Conservation (phyloP, 345 rosid species). For the Anacardium occidentale region DNA sequence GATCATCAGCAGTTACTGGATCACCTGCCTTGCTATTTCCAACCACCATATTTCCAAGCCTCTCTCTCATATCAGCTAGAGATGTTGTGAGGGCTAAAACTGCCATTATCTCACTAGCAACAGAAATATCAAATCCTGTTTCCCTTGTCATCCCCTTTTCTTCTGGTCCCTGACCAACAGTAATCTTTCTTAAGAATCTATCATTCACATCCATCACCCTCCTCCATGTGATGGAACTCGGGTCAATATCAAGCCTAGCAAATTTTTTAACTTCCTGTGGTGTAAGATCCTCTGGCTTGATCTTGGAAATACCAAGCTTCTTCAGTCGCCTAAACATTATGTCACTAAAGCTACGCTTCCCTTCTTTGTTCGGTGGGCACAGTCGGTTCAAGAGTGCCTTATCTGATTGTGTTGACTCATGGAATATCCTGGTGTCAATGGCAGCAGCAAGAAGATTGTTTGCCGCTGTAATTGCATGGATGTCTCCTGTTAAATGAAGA, state of each 20-base stretch:
- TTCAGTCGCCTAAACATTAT: constrained; percentile 85
- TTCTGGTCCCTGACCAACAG: constrained; percentile 93
- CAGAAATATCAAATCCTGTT: constrained; percentile 94
- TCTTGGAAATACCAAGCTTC: constrained; percentile 85
- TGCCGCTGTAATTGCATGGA: constrained; percentile 98
- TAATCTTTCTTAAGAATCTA: constrained; percentile 86
- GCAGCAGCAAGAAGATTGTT: constrained; percentile 99
- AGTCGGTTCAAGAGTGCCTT: constrained; percentile 91
- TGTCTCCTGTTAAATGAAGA: constrained; percentile 96
- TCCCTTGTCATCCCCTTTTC: constrained; percentile 97
- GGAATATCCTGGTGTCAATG: constrained; percentile 93
- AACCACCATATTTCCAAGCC: constrained; percentile 95
- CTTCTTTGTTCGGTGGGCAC: constrained; percentile 87
- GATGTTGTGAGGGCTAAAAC: constrained; percentile 96
- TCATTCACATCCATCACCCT: constrained; percentile 99
- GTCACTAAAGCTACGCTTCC: constrained; percentile 69
- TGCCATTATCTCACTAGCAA: constrained; percentile 99
- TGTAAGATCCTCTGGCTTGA: constrained; percentile 81
- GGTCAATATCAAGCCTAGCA: constrained; percentile 92
- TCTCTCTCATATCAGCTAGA: constrained; percentile 94
- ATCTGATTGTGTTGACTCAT: constrained; percentile 86
- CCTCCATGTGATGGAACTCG: constrained; percentile 86
- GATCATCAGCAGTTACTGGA: constrained; percentile 94
- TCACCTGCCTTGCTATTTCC: constrained; percentile 96
- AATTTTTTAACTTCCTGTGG: constrained; percentile 73